These are phyloP conservation scores for Termitomyces sp. DNA, from an alignment of 768 basidiomycete species.

Conservation along the genomic window DNA sequence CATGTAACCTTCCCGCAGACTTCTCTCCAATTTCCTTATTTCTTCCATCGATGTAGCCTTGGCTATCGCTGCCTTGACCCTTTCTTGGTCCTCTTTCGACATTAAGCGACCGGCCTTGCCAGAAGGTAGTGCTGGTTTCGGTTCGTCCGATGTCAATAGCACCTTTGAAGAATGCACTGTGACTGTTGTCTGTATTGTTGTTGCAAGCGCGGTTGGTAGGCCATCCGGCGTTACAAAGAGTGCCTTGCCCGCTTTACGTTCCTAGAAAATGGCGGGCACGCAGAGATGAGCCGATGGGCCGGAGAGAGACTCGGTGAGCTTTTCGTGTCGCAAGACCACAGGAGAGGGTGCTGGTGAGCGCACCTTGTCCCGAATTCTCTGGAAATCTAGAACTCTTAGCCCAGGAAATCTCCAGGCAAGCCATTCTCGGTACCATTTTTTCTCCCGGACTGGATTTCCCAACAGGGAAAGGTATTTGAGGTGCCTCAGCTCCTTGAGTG, in stretches of 20 bases:
- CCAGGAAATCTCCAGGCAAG: constrained; percentile 83
- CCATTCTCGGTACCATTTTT: constrained; percentile 97
- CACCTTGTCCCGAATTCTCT: constrained; percentile 93
- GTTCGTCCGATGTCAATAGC: constrained; percentile 69
- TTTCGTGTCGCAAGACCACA: constrained; percentile 20
- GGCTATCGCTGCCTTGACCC: constrained; percentile 82
- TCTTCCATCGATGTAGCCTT: constrained; percentile 91
- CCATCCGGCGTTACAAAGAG: constrained; percentile 81
- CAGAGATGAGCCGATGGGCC: background rate
- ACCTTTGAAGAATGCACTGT: constrained; percentile 62
- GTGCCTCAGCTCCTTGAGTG: constrained; percentile 67
- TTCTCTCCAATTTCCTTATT: constrained; percentile 77
- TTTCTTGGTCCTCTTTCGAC: constrained; percentile 88
- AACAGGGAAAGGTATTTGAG: constrained; percentile 74
- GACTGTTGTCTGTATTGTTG: constrained; percentile 68
- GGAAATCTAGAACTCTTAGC: constrained; percentile 91
- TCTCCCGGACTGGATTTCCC: constrained; percentile 83
- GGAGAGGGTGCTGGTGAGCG: constrained; percentile 38
- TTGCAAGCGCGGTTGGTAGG: constrained; percentile 74
- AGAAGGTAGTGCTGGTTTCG: constrained; percentile 48
- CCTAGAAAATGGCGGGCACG: constrained; percentile 40
- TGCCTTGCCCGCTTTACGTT: constrained; percentile 67
- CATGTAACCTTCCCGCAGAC: constrained; percentile 78
- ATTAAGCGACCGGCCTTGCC: constrained; percentile 82
- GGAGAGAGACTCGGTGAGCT: constrained; percentile 13